phyloP scores from a whole-genome alignment of 2,329 filamentous ascomycete species.

The Penicillium sp. region DNA sequence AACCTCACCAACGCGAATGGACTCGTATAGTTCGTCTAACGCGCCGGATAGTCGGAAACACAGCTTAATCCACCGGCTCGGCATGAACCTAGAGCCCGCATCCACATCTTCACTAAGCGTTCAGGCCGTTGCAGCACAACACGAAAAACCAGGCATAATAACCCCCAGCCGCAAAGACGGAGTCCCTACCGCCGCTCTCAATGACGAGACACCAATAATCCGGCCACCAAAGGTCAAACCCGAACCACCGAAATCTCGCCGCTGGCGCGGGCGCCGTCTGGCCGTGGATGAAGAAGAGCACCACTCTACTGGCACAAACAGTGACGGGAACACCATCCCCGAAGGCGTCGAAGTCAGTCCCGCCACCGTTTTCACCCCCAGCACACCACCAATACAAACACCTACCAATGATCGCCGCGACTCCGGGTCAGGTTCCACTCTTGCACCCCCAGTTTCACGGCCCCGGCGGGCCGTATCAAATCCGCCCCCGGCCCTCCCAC shows the following conservation, averaged over 20 bases:
- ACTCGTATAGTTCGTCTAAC: constrained; percentile 28
- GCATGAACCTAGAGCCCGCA: constrained; percentile 68
- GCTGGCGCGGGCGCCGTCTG: constrained; percentile 41
- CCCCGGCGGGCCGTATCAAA: constrained; percentile 34
- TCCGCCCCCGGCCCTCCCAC: constrained; percentile 42
- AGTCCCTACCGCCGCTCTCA: constrained; percentile 19
- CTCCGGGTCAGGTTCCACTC: constrained; percentile 25
- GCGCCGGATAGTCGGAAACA: constrained; percentile 17
- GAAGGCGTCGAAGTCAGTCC: constrained; percentile 23
- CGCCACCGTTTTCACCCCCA: constrained; percentile 11
- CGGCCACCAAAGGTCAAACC: constrained; percentile 36
- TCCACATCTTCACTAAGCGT: constrained; percentile 74
- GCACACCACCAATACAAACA: constrained; percentile 1
- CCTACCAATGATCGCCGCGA: constrained; percentile 18
- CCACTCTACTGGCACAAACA: constrained; percentile 21
- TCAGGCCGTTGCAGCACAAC: constrained; percentile 72
- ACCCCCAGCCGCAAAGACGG: constrained; percentile 66
- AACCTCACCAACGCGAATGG: constrained; percentile 38
- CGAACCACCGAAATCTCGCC: constrained; percentile 43
- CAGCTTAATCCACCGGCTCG: constrained; percentile 46
- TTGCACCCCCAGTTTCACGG: constrained; percentile 25
- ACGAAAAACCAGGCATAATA: constrained; percentile 77
- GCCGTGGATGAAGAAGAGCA: constrained; percentile 32
- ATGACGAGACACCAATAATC: constrained; percentile 18
- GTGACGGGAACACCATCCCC: constrained; percentile 28